Evolutionary conservation across 148 eudicot species (phyloP).

Genomic region (Rhododendron simsii): DNA sequence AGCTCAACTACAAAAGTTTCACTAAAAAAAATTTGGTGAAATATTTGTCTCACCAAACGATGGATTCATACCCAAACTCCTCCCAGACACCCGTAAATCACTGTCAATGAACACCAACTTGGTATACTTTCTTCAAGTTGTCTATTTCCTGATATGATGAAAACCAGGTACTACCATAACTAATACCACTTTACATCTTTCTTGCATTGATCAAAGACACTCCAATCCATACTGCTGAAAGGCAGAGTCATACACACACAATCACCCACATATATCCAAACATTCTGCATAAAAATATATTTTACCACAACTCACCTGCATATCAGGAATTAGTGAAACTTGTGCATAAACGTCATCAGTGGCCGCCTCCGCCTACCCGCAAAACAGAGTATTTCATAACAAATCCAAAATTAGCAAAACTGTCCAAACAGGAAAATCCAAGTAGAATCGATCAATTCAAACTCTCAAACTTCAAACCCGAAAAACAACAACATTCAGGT

Average conservation of each 20-base stretch:
- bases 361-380: conserved; percentile 65
- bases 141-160: not conserved
- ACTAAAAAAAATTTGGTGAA: not conserved
- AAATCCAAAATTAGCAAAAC: not conserved
- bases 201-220: not conserved
- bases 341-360: conserved; percentile 94
- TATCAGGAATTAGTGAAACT: conserved; percentile 76
- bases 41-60: not conserved
- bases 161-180: not conserved
- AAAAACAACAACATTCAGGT: not conserved
- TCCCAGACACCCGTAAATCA: not conserved
- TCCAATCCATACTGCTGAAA: not conserved
- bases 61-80: not conserved
- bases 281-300: not conserved
- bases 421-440: not conserved
- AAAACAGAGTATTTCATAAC: conserved; percentile 3
- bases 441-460: not conserved
- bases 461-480: not conserved
- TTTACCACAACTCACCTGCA: conserved; percentile 44
- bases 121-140: not conserved
- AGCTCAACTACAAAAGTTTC: not conserved
- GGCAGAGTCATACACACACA: not conserved
- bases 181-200: not conserved
- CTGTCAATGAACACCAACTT: not conserved
- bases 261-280: not conserved